Percentiles rank a stretch among this genome's conserved stretches.
Evolutionary conservation across 73 alveolate genomes (phyloP).

Genomic region (Paramecium sonneborni): DNA sequence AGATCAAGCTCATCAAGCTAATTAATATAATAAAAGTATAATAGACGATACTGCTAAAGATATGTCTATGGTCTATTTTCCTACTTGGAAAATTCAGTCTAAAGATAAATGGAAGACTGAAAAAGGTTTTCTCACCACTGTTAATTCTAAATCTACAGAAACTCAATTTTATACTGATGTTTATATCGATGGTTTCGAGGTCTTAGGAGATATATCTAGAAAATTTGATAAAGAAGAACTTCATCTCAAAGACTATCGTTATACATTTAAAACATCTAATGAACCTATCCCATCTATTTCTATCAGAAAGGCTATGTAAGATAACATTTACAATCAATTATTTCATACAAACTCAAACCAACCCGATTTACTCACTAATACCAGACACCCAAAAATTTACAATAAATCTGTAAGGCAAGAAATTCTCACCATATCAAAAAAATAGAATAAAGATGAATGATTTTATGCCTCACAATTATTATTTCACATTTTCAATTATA

Average conservation of each 20-base stretch:
- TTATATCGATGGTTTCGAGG: slow-evolving; percentile 37
- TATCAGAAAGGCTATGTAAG: background rate
- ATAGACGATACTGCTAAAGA: slow-evolving; percentile 34
- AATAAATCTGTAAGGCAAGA: too few relatives aligned
- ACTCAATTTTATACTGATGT: background rate
- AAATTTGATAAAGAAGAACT: background rate
- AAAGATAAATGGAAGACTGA: background rate
- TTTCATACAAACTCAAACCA: background rate
- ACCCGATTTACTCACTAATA: background rate
- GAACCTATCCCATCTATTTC: background rate
- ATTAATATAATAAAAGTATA: slow-evolving; percentile 2
- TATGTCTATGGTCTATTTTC: slow-evolving; percentile 48
- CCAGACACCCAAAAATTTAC: too few relatives aligned
- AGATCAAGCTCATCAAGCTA: background rate
- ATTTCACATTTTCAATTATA: too few relatives aligned
- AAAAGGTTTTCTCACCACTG: background rate
- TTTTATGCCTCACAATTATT: too few relatives aligned
- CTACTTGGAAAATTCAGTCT: background rate
- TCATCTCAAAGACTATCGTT: background rate
- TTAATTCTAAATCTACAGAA: background rate
- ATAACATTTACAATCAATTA: background rate
- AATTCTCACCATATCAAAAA: too few relatives aligned
- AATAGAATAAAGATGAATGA: too few relatives aligned
- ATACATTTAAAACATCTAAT: background rate
- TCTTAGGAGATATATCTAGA: background rate